Evolutionary conservation across 371 early-diverging fungal genomes (phyloP), one percentile per base, ranked within the genome.

Genomic region (Mortierella sp.): DNA sequence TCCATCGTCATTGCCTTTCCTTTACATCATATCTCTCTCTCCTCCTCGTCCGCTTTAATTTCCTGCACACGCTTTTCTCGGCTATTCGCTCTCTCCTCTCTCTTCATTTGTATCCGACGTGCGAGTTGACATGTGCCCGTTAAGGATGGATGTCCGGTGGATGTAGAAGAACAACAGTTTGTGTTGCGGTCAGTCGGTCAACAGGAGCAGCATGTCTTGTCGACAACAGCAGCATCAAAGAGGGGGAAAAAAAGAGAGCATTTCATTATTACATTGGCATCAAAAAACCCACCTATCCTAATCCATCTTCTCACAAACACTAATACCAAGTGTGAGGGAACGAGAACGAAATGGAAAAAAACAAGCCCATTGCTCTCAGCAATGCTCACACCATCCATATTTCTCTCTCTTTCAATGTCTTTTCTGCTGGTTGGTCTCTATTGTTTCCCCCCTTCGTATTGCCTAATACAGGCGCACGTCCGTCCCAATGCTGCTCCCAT

Each of bases 231-330:
- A 46, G 43, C 26, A 71, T n/a, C n/a, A n/a, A n/a, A n/a, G n/a
- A n/a, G n/a, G n/a, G n/a, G n/a, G n/a, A n/a, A 26, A 71, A 71
- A 34, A 48, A 34, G 37, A 6, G 51, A 31, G 71, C 51, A 48
- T 28, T 50, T 71, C 43, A 71, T 50, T 48, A 50, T 71, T 71
- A 51, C 71, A 71, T 51, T 21, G 46, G 71, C 71, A 71, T 46
- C 9, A 50, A 31, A 13, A 51, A 21, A 71, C 13, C 46, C 10
- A 51, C 31, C 28, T 10, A 31, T 1, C 3, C 28, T n/a, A 44
- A 34, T 71, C 24, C 50, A 71, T 50, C 51, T 21, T 51, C 51
- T 21, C 31, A 31, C 26, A 59, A 59, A 34, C 57, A 40, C n/a
- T 57, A 57, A 54, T 40, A 54, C 54, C n/a, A 50, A 10, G 43